Conservation (phyloP, 768 basidiomycete species). For the Pholiota conissans region DNA sequence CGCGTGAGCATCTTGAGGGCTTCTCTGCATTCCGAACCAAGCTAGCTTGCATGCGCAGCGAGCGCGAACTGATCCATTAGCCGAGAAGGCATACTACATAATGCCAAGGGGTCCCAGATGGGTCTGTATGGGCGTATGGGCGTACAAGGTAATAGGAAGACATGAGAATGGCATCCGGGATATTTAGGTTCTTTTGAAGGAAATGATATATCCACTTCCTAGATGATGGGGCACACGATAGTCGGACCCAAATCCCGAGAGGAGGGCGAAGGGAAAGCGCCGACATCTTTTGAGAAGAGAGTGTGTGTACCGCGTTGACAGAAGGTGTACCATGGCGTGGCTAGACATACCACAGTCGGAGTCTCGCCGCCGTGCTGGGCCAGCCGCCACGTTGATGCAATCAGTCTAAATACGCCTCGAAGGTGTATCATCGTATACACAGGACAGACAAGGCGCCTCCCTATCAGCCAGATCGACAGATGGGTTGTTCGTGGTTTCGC, state of each 20-base stretch:
- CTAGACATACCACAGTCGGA: not conserved
- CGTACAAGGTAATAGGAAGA: not conserved
- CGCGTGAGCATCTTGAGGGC: too few relatives aligned
- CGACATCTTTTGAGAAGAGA: too few relatives aligned
- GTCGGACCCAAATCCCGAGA: not conserved
- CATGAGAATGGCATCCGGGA: not conserved
- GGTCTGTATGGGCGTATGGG: not conserved
- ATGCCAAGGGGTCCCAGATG: not conserved
- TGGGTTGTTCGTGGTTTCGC: too few relatives aligned
- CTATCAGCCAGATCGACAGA: not conserved
- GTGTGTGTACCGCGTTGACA: not conserved
- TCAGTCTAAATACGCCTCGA: not conserved
- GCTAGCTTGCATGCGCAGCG: too few relatives aligned
- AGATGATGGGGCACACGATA: not conserved
- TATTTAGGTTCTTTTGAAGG: not conserved
- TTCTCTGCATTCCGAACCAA: not conserved
- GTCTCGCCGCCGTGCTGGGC: not conserved
- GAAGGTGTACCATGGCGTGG: not conserved
- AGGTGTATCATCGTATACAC: not conserved
- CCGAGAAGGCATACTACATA: too few relatives aligned
- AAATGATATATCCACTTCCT: not conserved
- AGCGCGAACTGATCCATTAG: not conserved
- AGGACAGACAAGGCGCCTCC: too few relatives aligned
- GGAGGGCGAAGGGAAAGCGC: too few relatives aligned
- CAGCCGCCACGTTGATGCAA: not conserved